phyloP scores from a whole-genome alignment of 305 asterid species.

The Solanum hybrid region DNA sequence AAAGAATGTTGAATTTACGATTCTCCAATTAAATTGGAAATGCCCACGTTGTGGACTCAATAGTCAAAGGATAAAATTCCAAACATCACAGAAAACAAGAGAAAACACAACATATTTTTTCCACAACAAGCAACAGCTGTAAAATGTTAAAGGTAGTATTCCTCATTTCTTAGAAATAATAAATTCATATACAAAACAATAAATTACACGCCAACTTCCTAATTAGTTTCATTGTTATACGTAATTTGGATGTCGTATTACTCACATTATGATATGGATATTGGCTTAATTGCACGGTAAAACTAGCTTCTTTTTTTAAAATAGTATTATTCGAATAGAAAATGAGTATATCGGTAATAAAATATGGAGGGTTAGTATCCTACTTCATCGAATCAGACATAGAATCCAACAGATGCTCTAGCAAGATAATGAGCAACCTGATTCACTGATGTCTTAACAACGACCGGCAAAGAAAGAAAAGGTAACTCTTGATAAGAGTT shows the following conservation, averaged over 20 bases:
- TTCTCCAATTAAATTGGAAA: neutral
- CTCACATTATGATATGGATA: neutral
- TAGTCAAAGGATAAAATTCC: neutral
- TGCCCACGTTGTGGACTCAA: neutral
- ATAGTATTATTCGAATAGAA: neutral
- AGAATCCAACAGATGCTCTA: no score
- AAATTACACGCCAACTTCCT: neutral
- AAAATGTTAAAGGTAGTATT: neutral
- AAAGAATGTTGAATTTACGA: neutral
- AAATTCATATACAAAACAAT: neutral
- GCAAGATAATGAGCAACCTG: neutral
- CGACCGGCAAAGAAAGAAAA: no score
- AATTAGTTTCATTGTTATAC: neutral
- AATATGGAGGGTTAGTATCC: neutral
- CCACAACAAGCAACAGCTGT: neutral
- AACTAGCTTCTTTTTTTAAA: neutral
- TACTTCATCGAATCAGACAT: neutral
- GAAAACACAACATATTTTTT: neutral
- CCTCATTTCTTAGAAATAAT: neutral
- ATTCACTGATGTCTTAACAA: no score
- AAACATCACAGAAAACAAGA: neutral
- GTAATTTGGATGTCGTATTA: neutral
- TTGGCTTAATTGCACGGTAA: neutral
- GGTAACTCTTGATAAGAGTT: no score
- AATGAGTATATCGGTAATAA: no score